Conservation (phyloP, 345 rosid species). For the Linum trigynum region DNA sequence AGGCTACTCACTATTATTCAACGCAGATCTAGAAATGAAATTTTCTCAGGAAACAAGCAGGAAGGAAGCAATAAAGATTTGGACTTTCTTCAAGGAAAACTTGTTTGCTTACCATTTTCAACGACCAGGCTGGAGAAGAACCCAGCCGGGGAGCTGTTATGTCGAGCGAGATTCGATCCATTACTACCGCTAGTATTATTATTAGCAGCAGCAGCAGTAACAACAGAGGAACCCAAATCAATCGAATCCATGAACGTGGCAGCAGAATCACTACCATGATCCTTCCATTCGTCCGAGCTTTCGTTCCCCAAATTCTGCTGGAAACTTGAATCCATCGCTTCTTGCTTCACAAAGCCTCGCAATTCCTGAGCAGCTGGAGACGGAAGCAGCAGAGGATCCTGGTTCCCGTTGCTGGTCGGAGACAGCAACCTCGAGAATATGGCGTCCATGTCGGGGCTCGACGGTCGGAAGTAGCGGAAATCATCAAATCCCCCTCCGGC, state of each 20-base stretch:
- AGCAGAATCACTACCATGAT: conserved; percentile 14
- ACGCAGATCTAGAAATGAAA: not conserved
- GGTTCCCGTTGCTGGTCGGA: conserved; percentile 8
- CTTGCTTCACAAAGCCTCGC: conserved; percentile 37
- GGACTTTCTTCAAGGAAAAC: too few relatives aligned
- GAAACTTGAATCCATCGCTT: conserved; percentile 23
- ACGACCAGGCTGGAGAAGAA: conserved; percentile 33
- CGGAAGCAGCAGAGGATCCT: conserved; percentile 20
- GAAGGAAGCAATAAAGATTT: not conserved
- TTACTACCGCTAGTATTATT: conserved; percentile 14
- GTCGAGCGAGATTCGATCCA: conserved; percentile 38
- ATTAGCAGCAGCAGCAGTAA: conserved; percentile 6
- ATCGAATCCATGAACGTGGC: conserved; percentile 11
- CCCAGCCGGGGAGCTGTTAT: conserved; percentile 49
- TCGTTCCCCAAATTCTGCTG: conserved; percentile 12
- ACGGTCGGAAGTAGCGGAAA: conserved; percentile 23
- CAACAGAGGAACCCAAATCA: conserved; percentile 19
- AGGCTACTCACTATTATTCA: not conserved
- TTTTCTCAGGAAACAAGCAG: conserved; percentile 4
- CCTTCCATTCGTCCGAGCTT: conserved; percentile 11
- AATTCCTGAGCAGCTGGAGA: conserved; percentile 14
- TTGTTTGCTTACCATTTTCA: conserved; percentile 30
- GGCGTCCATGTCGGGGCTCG: conserved; percentile 40
- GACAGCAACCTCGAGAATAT: conserved; percentile 26
- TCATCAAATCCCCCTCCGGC: conserved; percentile 21